Evolutionary conservation across 2,329 filamentous ascomycete genomes (phyloP).

Genomic region (Alternaria panax): DNA sequence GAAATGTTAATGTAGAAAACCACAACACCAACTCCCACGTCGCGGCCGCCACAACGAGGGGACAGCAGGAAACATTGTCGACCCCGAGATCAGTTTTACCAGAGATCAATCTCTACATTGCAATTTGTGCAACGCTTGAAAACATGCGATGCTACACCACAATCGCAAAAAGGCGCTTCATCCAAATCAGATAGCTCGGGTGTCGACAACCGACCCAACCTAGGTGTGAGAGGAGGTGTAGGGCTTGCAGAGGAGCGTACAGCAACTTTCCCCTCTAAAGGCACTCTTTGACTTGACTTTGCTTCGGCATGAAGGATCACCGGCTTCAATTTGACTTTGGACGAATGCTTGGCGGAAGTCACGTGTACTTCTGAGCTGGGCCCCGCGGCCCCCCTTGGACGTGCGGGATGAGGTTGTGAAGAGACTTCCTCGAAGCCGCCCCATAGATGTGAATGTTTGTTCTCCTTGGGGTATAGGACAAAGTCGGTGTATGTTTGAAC

Average conservation of each 20-base stretch:
- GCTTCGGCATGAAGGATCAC: constrained; percentile 23
- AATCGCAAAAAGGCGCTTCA: constrained; percentile 43
- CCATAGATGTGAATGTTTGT: background rate
- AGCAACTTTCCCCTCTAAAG: background rate
- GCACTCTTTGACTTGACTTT: background rate
- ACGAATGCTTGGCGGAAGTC: constrained; percentile 13
- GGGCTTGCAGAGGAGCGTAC: constrained; percentile 1
- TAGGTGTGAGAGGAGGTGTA: constrained; percentile 44
- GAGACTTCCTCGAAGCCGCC: background rate
- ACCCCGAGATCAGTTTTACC: background rate
- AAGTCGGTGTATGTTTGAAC: constrained; percentile 9
- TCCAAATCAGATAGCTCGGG: constrained; percentile 44
- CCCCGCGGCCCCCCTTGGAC: background rate
- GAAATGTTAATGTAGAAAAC: background rate
- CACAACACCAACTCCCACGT: background rate
- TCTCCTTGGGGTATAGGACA: constrained; percentile 3
- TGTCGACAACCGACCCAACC: constrained; percentile 38
- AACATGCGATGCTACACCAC: constrained; percentile 25
- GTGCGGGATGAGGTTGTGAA: background rate
- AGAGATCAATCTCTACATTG: constrained; percentile 9
- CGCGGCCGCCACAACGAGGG: background rate
- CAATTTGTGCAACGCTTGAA: constrained; percentile 31
- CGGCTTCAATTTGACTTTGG: constrained; percentile 22
- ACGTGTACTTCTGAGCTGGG: constrained; percentile 16
- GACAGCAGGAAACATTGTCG: background rate